Evolutionary conservation across 1,284 basidiomycete genomes (phyloP).

Genomic region (Pseudozyma pruni): DNA sequence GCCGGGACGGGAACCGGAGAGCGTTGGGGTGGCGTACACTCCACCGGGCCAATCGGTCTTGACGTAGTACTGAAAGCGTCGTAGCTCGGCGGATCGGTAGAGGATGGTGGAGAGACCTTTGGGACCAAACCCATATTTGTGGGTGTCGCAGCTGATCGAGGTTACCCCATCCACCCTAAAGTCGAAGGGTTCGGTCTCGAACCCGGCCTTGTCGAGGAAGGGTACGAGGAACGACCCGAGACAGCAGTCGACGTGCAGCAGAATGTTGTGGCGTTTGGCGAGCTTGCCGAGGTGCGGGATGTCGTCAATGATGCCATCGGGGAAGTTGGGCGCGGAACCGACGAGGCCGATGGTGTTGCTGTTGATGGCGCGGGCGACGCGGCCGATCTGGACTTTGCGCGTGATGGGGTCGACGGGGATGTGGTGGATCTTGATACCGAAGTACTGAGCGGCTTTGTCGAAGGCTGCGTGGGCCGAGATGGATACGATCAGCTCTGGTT

Average conservation of each 20-base stretch:
- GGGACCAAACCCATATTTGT: conserved; percentile 68
- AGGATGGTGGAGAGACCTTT: conserved; percentile 64
- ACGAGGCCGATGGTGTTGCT: conserved; percentile 75
- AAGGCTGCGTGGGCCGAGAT: conserved; percentile 92
- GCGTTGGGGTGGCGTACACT: conserved; percentile 64
- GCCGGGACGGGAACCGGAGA: conserved; percentile 76
- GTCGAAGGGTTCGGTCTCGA: conserved; percentile 62
- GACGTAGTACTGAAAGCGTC: conserved; percentile 67
- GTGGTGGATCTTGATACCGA: conserved; percentile 89
- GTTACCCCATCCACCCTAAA: conserved; percentile 66
- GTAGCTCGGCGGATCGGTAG: conserved; percentile 55
- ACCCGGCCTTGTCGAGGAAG: conserved; percentile 63
- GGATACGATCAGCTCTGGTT: conserved; percentile 93
- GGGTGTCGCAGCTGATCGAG: conserved; percentile 65
- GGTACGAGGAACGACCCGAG: conserved; percentile 69
- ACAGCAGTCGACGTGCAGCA: conserved; percentile 79
- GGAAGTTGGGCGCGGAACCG: conserved; percentile 83
- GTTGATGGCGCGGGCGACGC: conserved; percentile 75
- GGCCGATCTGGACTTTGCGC: conserved; percentile 81
- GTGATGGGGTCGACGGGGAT: conserved; percentile 86
- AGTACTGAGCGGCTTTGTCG: conserved; percentile 89
- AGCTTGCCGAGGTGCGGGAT: conserved; percentile 82
- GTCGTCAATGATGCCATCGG: conserved; percentile 75
- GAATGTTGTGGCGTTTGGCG: conserved; percentile 80
- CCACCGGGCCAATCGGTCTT: conserved; percentile 67